A percentile compares a stretch with the other conserved stretches of the same genome.
Conservation (phyloP, 2,329 filamentous ascomycete genomes). For the Ploettnerulaceae sp. region DNA sequence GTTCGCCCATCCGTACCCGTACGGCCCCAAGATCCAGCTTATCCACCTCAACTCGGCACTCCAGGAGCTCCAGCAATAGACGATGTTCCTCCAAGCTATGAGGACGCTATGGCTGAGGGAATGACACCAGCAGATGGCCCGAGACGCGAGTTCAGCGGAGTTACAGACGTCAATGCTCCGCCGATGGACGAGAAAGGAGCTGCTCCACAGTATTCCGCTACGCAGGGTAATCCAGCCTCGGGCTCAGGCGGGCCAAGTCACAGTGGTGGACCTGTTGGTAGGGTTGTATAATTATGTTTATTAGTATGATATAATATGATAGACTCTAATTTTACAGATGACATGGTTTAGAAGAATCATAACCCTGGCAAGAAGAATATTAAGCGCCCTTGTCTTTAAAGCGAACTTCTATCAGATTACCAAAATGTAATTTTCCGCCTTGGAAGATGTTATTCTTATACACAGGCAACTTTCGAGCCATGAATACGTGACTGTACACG, state of each 20-base stretch:
- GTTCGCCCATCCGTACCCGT: constrained; percentile 10
- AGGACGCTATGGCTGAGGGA: constrained; percentile 81
- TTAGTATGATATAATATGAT: not conserved
- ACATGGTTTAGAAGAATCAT: too few relatives aligned
- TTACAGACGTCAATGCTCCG: constrained; percentile 56
- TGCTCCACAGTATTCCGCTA: constrained; percentile 11
- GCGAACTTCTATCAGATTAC: too few relatives aligned
- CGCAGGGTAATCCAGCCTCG: constrained; percentile 6
- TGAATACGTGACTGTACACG: too few relatives aligned
- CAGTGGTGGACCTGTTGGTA: not conserved
- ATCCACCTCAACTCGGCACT: constrained; percentile 53
- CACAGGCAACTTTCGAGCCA: too few relatives aligned
- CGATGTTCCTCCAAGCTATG: constrained; percentile 90
- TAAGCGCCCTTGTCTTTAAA: too few relatives aligned
- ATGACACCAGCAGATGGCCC: constrained; percentile 66
- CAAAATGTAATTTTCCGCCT: too few relatives aligned
- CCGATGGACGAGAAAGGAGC: constrained; percentile 28
- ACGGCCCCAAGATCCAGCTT: constrained; percentile 43
- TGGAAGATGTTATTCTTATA: too few relatives aligned
- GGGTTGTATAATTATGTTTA: constrained; percentile 2
- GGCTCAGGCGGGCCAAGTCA: not conserved
- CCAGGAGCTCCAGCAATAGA: constrained; percentile 47
- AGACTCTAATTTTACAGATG: too few relatives aligned
- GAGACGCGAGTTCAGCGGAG: constrained; percentile 63
- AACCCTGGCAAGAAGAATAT: too few relatives aligned